A percentile compares a stretch with the other conserved stretches of the same genome.
These are phyloP conservation scores for Vinca minor DNA, from an alignment of 257 asterid genomes.

Conservation along the genomic window DNA sequence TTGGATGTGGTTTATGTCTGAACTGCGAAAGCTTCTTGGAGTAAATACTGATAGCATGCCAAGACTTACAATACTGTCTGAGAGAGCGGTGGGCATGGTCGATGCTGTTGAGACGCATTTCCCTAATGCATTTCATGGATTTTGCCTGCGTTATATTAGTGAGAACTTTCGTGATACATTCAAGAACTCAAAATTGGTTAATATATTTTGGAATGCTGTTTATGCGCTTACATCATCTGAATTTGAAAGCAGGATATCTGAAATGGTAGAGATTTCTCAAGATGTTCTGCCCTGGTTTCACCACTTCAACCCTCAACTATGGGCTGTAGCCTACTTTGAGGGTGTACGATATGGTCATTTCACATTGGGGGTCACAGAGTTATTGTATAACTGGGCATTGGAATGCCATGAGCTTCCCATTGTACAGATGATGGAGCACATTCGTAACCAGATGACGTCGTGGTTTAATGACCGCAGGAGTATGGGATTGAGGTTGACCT, in stretches of 20 bases:
- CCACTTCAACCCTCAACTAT: slow-evolving; percentile 63
- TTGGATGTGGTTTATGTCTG: slow-evolving; percentile 98
- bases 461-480: slow-evolving; percentile 74
- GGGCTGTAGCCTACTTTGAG: slow-evolving; percentile 95
- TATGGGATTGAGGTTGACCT: slow-evolving; percentile 49
- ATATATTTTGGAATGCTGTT: slow-evolving; percentile 91
- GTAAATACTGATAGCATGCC: slow-evolving; percentile 90
- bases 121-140: slow-evolving; percentile 85
- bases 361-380: slow-evolving; percentile 55
- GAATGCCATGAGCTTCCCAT: slow-evolving; percentile 91
- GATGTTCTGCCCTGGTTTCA: slow-evolving; percentile 72
- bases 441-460: slow-evolving; percentile 54
- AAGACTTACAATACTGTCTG: slow-evolving; percentile 74
- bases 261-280: slow-evolving; percentile 74
- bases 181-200: slow-evolving; percentile 79
- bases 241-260: slow-evolving; percentile 67
- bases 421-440: slow-evolving; percentile 89
- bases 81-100: slow-evolving; percentile 64
- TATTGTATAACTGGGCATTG: slow-evolving; percentile 73
- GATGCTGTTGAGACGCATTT: slow-evolving; percentile 86
- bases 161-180: slow-evolving; percentile 91
- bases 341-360: slow-evolving; percentile 92
- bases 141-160: slow-evolving; percentile 68
- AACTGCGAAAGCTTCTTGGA: slow-evolving; percentile 86
- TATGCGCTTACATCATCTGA: slow-evolving; percentile 82